A percentile compares a stretch with the other conserved stretches of the same genome.
Conservation (phyloP, 2,329 filamentous ascomycete species). For the Davidsoniella virescens region DNA sequence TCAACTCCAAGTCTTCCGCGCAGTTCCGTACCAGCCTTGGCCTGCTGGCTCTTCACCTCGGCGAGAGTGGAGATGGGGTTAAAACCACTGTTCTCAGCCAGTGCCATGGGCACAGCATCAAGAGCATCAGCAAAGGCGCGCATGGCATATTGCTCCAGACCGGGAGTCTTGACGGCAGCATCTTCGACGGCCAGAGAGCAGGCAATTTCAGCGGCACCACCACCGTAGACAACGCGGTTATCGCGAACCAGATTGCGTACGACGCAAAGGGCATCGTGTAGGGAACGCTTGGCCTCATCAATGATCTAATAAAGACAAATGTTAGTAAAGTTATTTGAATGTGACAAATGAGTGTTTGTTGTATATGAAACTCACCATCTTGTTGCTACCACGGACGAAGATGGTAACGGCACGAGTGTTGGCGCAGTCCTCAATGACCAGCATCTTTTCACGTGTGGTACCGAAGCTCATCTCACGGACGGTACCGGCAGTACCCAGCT, state of each 20-base stretch:
- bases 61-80: constrained; percentile 93
- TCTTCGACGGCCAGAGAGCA: constrained; percentile 94
- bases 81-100: constrained; percentile 92
- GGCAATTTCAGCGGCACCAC: constrained; percentile 90
- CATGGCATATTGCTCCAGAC: constrained; percentile 99
- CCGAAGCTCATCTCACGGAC: constrained; percentile 94
- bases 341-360: neutral
- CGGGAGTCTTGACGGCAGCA: constrained; percentile 82
- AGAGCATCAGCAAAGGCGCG: constrained; percentile 91
- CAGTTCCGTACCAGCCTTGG: constrained; percentile 44
- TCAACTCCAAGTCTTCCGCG: constrained; percentile 71
- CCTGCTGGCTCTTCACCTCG: constrained; percentile 88
- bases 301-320: constrained; percentile 53
- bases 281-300: constrained; percentile 92
- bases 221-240: constrained; percentile 94
- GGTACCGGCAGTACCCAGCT: constrained; percentile 76
- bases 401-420: constrained; percentile 93
- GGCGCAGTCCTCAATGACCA: constrained; percentile 97
- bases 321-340: neutral
- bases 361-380: constrained; percentile 55
- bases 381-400: constrained; percentile 95
- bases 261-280: constrained; percentile 94
- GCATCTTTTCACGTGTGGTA: constrained; percentile 97
- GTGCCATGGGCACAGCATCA: constrained; percentile 82
- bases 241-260: constrained; percentile 92